Base-by-base conservation (phyloP, 1,139 yeast species). In the Eremothecium gossypii region DNA sequence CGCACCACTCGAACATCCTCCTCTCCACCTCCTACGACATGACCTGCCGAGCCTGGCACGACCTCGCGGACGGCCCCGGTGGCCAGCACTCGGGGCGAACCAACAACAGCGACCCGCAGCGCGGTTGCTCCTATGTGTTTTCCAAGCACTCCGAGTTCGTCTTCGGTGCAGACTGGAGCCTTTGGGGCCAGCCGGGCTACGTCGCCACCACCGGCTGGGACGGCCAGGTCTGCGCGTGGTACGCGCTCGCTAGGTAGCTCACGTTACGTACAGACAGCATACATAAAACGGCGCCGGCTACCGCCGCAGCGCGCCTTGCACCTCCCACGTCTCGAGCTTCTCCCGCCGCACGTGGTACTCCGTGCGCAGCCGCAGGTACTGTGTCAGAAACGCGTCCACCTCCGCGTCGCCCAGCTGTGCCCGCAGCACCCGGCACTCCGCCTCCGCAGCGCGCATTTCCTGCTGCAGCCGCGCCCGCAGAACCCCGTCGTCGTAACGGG, bases 121-220 rank as follows among this genome's bases (percentile, higher is more conserved):
- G 67, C 38, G 76, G 79, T 0, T 68, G 78, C 42, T 63, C 70
- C 32, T 77, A 75, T 7, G 71, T 74, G n/a, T 83, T 86, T 69
- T 70, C 73, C 28, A 66, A 64, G 38, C 97, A 91, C 64, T 72
- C 77, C 32, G 98, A 91, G 66, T 91, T 91, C 65, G 96, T 83
- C 2, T 77, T 84, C 50, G 96, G 94, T n/a, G 82, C 91, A 49
- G 97, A 91, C 63, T 91, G 95, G 81, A 82, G 95, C 52, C 65
- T 91, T 43, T 91, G 97, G 96, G 97, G 97, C 8, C 79, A 81
- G 50, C 94, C 93, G 3, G 97, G 96, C 1, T 89, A 94, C 86
- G 89, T 83, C 13, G 95, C 94, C 8, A 79, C 95, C 20, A 82
- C 91, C 0, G 96, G 96, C 1, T 91, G 96, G 96, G 98, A 91